Evolutionary conservation across 805 yeast species (phyloP), one percentile per base, ranked within the genome.

Genomic region (Starmerella davenportii): DNA sequence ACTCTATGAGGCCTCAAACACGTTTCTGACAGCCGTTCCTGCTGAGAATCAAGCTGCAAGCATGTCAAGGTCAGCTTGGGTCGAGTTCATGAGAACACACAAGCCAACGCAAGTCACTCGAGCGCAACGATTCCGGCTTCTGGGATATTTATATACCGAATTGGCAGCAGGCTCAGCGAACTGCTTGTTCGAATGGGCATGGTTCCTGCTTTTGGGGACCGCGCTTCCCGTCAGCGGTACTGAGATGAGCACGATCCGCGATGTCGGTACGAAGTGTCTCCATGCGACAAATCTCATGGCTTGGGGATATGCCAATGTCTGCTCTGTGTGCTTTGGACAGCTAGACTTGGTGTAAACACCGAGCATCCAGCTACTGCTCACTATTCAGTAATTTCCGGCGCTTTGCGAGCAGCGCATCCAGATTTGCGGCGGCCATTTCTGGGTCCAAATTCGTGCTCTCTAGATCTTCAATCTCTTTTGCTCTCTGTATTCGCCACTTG

Each of bases 401-500:
- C 15, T 45, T 38, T 33, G 29, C 27, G 5, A 30, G 36, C 23
- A 47, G 34, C 25, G 59, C 54, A 41, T 55, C 61, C 21, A 63
- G 46, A 41, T 63, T 63, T 28, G 45, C 55, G 5, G 60, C 57
- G 5, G 54, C 64, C 11, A 56, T 56, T 11, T 47, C 45, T 8
- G 50, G 48, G 14, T 53, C 54, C 39, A 62, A 43, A 38, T 63
- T 63, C 4, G 64, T 48, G 11, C 54, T 45, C 5, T 57, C 48
- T 23, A 39, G 45, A 17, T 61, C 54, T 13, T 53, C 51, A 20
- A 49, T 55, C 9, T 54, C 60, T 23, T 49, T 41, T 1, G 51
- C 58, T 50, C 72, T 74, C 54, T 81, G 82, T 40, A 72, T 72
- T 46, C 72, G 68, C 58, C 79, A 80, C 46, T 70, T 64, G 2